phyloP scores from a whole-genome alignment of 163 green algal genomes.

The Scenedesmus sp. region DNA sequence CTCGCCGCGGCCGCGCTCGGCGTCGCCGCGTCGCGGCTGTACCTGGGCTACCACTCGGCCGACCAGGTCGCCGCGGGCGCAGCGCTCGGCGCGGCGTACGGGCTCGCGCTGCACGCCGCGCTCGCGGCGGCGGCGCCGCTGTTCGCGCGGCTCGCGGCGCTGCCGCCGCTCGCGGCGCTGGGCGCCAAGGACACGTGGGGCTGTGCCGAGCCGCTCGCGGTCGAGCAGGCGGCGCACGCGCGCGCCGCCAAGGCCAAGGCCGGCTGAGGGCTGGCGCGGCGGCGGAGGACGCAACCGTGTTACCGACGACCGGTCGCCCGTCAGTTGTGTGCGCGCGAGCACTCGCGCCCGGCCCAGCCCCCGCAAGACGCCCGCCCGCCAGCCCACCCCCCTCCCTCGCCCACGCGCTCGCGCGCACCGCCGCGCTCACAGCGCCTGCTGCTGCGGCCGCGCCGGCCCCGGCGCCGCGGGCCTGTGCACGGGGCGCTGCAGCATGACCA shows the following conservation, averaged over 20 bases:
- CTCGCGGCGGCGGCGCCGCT: not conserved
- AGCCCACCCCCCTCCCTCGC: too few relatives aligned
- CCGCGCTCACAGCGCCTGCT: too few relatives aligned
- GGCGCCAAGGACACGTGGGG: conserved; percentile 33
- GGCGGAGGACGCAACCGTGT: too few relatives aligned
- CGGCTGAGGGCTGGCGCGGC: too few relatives aligned
- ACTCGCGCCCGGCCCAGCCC: too few relatives aligned
- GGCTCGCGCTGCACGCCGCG: not conserved
- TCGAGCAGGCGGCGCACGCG: not conserved
- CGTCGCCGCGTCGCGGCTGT: conserved; percentile 61
- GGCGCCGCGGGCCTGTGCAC: conserved; percentile 1
- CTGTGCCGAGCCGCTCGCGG: conserved; percentile 17
- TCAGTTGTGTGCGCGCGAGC: too few relatives aligned
- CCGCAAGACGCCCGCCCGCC: too few relatives aligned
- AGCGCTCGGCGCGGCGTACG: conserved; percentile 49
- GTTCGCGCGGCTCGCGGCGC: not conserved
- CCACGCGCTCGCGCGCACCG: too few relatives aligned
- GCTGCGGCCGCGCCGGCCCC: too few relatives aligned
- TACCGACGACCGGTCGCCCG: too few relatives aligned
- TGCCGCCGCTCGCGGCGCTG: not conserved
- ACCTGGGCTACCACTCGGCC: conserved; percentile 72
- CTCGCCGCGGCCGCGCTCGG: conserved; percentile 26
- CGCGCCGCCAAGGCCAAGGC: too few relatives aligned
- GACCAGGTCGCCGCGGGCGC: conserved; percentile 62
- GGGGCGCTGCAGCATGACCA: conserved; percentile 25